Percentiles rank a stretch among this genome's conserved stretches.
Conservation (phyloP, 495 filamentous ascomycete species). For the Hypoxylon trugodes region DNA sequence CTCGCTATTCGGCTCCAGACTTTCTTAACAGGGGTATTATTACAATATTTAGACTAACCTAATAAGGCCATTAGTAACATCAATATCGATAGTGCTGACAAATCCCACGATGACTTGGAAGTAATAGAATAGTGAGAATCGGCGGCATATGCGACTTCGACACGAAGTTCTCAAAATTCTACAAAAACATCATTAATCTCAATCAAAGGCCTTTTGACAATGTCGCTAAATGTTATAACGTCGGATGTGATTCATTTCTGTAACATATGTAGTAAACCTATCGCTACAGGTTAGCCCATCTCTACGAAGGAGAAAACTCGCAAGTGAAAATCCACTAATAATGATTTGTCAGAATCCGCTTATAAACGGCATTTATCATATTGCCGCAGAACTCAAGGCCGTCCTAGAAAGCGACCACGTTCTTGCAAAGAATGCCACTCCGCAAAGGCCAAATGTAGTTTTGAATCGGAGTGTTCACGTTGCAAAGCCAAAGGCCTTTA, state of each 20-base stretch:
- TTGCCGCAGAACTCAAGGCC: conserved; percentile 31
- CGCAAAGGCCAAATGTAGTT: conserved; percentile 43
- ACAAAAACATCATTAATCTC: not conserved
- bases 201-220: not conserved
- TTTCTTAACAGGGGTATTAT: no score
- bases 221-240: not conserved
- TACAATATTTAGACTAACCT: no score
- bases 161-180: no score
- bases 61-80: no score
- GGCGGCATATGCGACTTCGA: no score
- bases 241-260: conserved; percentile 11
- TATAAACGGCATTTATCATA: conserved; percentile 39
- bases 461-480: conserved; percentile 34
- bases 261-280: conserved; percentile 39
- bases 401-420: conserved; percentile 34
- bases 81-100: no score
- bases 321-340: not conserved
- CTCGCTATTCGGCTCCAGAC: no score
- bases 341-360: conserved; percentile 34
- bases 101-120: no score
- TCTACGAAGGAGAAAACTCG: not conserved
- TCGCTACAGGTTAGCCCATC: conserved; percentile 30
- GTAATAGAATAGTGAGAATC: no score
- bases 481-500: conserved; percentile 25
- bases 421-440: conserved; percentile 43